These are phyloP conservation scores for Globisporangium okanoganense DNA, from an alignment of 352 stramenopile species.

Conservation along the genomic window DNA sequence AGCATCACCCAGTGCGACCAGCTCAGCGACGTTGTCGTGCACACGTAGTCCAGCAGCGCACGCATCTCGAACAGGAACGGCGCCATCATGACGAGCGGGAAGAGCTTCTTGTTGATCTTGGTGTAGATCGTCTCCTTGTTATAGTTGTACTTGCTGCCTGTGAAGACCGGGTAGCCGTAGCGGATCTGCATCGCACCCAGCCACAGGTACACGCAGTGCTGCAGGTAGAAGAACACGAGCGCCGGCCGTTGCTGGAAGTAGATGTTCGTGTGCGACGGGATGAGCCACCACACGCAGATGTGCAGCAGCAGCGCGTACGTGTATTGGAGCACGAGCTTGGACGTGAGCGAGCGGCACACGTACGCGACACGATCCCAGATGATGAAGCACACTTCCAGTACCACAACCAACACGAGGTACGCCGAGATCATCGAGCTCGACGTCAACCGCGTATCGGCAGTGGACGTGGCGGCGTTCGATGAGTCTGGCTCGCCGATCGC, in stretches of 20 bases:
- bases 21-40: slow-evolving; percentile 79
- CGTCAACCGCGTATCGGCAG: slow-evolving; percentile 48
- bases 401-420: slow-evolving; percentile 82
- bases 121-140: slow-evolving; percentile 41
- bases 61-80: slow-evolving; percentile 89
- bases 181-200: slow-evolving; percentile 74
- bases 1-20: slow-evolving; percentile 81
- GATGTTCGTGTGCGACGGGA: slow-evolving; percentile 67
- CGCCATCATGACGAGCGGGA: slow-evolving; percentile 70
- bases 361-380: slow-evolving; percentile 86
- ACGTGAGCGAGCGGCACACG: slow-evolving; percentile 63
- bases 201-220: slow-evolving; percentile 80
- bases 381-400: slow-evolving; percentile 76
- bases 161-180: slow-evolving; percentile 84
- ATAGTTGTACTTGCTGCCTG: slow-evolving; percentile 82
- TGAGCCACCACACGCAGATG: slow-evolving; percentile 68
- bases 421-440: slow-evolving; percentile 78
- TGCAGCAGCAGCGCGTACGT: slow-evolving; percentile 68
- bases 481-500: slow-evolving; percentile 55
- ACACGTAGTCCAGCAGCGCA: slow-evolving; percentile 82
- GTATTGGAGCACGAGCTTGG: slow-evolving; percentile 80
- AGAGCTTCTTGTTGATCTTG: slow-evolving; percentile 53
- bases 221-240: slow-evolving; percentile 76
- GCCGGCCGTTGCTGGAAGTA: slow-evolving; percentile 75
- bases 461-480: slow-evolving; percentile 26